Evolutionary conservation across 805 yeast genomes (phyloP).

Genomic region (Lipomyces orientalis): DNA sequence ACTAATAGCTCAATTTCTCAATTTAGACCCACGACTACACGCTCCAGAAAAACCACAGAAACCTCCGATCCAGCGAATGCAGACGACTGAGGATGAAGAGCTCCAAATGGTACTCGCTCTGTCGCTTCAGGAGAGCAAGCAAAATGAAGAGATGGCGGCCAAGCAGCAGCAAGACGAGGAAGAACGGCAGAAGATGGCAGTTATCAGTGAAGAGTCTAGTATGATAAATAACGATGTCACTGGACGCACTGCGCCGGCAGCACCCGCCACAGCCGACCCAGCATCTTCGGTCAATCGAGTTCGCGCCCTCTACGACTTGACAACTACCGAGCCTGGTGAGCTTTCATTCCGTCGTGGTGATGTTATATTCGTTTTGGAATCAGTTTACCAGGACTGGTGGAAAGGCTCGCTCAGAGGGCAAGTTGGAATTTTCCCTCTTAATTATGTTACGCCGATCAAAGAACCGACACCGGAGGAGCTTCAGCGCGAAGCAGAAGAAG

Average conservation of each 20-base stretch:
- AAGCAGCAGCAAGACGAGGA: constrained; percentile 19
- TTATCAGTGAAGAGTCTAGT: constrained; percentile 9
- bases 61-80: constrained; percentile 38
- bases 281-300: constrained; percentile 63
- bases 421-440: constrained; percentile 88
- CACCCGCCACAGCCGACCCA: constrained; percentile 22
- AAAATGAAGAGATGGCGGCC: constrained; percentile 12
- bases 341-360: constrained; percentile 87
- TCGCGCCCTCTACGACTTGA: constrained; percentile 81
- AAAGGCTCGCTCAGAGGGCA: constrained; percentile 82
- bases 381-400: constrained; percentile 95
- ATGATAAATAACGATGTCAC: constrained; percentile 4
- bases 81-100: constrained; percentile 74
- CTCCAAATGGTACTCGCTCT: constrained; percentile 74
- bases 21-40: constrained; percentile 46
- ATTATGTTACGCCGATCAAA: constrained; percentile 81
- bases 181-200: constrained; percentile 10
- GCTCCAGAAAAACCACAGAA: constrained; percentile 67
- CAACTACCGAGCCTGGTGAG: constrained; percentile 82
- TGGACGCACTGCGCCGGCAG: neutral
- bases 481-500: constrained; percentile 55
- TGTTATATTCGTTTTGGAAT: constrained; percentile 81
- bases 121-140: constrained; percentile 65
- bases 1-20: neutral
- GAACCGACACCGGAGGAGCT: constrained; percentile 69